Evolutionary conservation across 2,329 filamentous ascomycete species (phyloP), one percentile per base, ranked within the genome.

Genomic region (Knufia petricola): DNA sequence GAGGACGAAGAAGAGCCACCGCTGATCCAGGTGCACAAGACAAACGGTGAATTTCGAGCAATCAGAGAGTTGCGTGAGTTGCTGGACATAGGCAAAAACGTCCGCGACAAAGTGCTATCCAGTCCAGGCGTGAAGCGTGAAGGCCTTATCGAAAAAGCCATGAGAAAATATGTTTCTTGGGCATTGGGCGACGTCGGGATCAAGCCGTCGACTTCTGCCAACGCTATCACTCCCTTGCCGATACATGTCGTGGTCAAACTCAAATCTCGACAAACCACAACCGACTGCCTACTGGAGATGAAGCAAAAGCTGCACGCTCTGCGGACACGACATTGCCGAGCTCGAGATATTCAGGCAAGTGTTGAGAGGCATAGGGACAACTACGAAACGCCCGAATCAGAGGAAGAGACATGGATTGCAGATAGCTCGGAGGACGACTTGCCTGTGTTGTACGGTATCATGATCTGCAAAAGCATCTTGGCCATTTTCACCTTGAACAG

Each of bases 151-250:
- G 50, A 53, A 40, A 65, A 61, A 4, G 64, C 64, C 2, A 64
- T 77, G 41, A 57, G 64, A 10, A 65, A 65, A 3, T 80, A 77
- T 60, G 64, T 76, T 34, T 65, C 67, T 37, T 80, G 77, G 77
- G 73, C 74, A 1, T 59, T 75, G 48, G 63, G 61, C 21, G 77
- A 81, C 54, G 69, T 66, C 19, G 50, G 55, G 8, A 38, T 47
- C 44, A 47, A 39, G 21, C 21, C 30, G 7, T 17, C 44, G 10
- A n/a, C 7, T 62, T 60, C 15, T 60, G 77, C 19, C 62, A 69
- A 42, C 17, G n/a, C 51, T 20, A 50, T 38, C n/a, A 32, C 64
- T 1, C 55, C 61, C 13, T 61, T 71, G 8, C 71, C 74, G 0
- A 60, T 76, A 8, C 66, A 79, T 52, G 60, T 66, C 2, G 63